These are phyloP conservation scores for Pseudogymnoascus sp. DNA, from an alignment of 2,329 filamentous ascomycete genomes.

Conservation along the genomic window DNA sequence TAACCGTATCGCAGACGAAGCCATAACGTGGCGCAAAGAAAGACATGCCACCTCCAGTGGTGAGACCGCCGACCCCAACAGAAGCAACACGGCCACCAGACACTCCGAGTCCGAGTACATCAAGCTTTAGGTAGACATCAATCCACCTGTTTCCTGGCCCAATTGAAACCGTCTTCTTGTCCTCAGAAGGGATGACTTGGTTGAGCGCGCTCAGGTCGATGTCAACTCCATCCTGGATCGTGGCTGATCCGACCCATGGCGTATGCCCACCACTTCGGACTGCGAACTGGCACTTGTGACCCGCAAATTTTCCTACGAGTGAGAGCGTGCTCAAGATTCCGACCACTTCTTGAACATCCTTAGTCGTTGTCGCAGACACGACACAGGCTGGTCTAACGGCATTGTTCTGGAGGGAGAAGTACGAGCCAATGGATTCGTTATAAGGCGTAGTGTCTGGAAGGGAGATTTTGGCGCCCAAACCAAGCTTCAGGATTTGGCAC, in stretches of 20 bases:
- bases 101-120: constrained; percentile 25
- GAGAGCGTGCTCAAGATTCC: not conserved
- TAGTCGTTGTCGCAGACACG: constrained; percentile 18
- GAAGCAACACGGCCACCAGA: constrained; percentile 30
- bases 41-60: constrained; percentile 26
- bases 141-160: constrained; percentile 32
- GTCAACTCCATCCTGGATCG: constrained; percentile 39
- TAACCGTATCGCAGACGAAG: constrained; percentile 2
- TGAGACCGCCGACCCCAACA: constrained; percentile 33
- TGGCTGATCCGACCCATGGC: constrained; percentile 43
- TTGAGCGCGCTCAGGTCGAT: constrained; percentile 35
- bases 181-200: constrained; percentile 17
- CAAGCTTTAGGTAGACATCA: constrained; percentile 30
- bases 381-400: constrained; percentile 23
- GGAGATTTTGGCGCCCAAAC: constrained; percentile 9
- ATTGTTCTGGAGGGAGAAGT: constrained; percentile 17
- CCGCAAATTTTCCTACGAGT: not conserved
- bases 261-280: constrained; percentile 51
- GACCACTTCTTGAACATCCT: constrained; percentile 21
- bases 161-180: constrained; percentile 24
- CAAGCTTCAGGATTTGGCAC: not conserved
- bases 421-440: not conserved
- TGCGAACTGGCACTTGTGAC: constrained; percentile 37
- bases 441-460: constrained; percentile 7
- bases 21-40: constrained; percentile 14